Base-by-base conservation (phyloP, 192 early-diverging fungal genomes). In the Coemansia sp. region DNA sequence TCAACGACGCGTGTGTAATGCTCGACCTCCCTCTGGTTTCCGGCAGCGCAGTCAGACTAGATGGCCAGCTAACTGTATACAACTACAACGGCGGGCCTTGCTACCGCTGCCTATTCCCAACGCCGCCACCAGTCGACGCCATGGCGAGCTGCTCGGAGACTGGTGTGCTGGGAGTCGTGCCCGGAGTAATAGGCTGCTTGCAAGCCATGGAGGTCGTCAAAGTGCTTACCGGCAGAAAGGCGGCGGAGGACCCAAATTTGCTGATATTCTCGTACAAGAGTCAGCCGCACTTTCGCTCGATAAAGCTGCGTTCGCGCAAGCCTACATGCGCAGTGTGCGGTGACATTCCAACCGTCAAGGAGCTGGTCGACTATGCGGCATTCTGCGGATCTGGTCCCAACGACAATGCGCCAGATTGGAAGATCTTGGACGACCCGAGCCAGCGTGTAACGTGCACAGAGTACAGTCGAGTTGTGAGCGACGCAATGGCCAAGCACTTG, bases 21-120 rank as follows among this genome's bases (percentile, higher is more conserved):
- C 70, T 87, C 9, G 81, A 85, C 1, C 93, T 95, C 30, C 89
- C 93, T 8, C 80, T 98, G 9, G 92, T 99, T 2, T 95, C 93
- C 10, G 96, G 93, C 52, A 93, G 92, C 66, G 97, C 97, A 0
- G 76, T 99, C 33, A 72, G 92, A 42, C 86, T 95, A 68, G 97
- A 99, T 62, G 97, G 97, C 11, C 96, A 98, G 88, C 85, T 99
- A 53, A 95, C 96, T 0, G 87, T 96, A n/a, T 98, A 97, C 77
- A 94, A 99, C 74, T 86, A 96, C 74, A 76, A 88, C 32, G 88
- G 87, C 35, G 94, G 96, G 16, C 97, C 97, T 14, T 99, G 97
- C 80, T 99, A 96, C 76, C 90, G 97, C 40, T 99, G 97, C 75
- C 78, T 99, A 66, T 96, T 95, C 73, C 96, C 97, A 0, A 89